Evolutionary conservation across 768 basidiomycete species (phyloP), one percentile per base, ranked within the genome.

Genomic region (Mycena metata): DNA sequence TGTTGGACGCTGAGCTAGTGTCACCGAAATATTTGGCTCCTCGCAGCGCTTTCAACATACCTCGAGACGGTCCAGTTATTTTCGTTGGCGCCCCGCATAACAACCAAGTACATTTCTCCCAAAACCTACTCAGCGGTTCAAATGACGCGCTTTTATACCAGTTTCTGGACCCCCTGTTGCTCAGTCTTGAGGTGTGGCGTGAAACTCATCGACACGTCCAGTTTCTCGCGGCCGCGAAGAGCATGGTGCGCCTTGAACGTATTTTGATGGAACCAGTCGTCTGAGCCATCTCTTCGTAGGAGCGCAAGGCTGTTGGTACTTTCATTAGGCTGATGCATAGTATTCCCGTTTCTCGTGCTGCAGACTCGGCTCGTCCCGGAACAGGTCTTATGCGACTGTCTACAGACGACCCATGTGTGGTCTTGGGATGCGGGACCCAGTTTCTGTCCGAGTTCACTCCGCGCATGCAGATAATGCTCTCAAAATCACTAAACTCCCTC

Each of bases 21-120:
- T n/a, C n/a, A n/a, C n/a, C n/a, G n/a, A n/a, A n/a, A n/a, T n/a
- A n/a, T n/a, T n/a, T n/a, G n/a, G n/a, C n/a, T n/a, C n/a, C n/a
- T n/a, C n/a, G n/a, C n/a, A n/a, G n/a, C n/a, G 94, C 96, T 36
- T 98, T 93, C 86, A 93, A 98, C 77, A 94, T 99, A 66, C 96
- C 96, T 46, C 86, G 86, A 60, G 86, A 93, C 69, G 96, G 95
- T 0, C 94, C 96, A 3, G 88, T 96, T 62, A 94, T 99, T 69
- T 96, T 97, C 77, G 95, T 95, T 57, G 95, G 87, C 49, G 96
- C 94, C 11, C 96, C 96, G 49, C 96, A 98, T 79, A 30, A 30
- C 30, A 30, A 30, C 30, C 30, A 30, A 30, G 30, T 30, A 30
- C 30, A 30, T 30, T 30, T 30, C 30, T 30, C 6, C 30, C 30